Evolutionary conservation across 2,329 filamentous ascomycete species (phyloP).

Genomic region (Celoporthe dispersa): DNA sequence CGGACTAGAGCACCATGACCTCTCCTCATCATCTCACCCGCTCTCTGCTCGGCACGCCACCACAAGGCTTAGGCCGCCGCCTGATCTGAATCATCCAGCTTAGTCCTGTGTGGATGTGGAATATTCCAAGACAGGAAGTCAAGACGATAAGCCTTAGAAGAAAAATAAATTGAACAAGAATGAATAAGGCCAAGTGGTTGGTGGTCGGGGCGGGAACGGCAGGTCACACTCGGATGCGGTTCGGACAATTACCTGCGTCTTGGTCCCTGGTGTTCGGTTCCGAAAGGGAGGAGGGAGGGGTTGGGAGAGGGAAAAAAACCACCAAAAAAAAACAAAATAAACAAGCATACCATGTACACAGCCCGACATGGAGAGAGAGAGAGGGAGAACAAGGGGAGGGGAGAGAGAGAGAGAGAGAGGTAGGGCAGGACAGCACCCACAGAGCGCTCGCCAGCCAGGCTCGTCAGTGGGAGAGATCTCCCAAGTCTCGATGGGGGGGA

Average conservation of each 20-base stretch:
- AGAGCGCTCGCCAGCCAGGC: no score
- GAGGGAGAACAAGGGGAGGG: not conserved
- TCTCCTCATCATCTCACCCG: no score
- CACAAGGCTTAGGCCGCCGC: not conserved
- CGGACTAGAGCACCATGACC: no score
- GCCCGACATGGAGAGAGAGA: no score
- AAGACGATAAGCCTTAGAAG: not conserved
- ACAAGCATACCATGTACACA: not conserved
- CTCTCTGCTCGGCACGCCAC: not conserved
- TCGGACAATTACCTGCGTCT: conserved; percentile 8
- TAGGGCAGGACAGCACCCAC: no score
- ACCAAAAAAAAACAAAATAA: not conserved
- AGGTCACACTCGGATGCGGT: conserved; percentile 3
- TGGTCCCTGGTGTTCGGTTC: conserved; percentile 3
- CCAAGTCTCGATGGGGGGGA: no score
- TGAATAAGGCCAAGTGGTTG: not conserved
- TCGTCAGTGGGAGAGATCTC: no score
- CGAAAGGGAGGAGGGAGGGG: not conserved
- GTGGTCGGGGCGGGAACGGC: not conserved
- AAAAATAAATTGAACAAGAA: not conserved
- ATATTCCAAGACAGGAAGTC: not conserved
- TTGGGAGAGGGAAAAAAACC: not conserved
- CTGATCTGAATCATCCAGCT: not conserved
- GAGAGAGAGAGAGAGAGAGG: no score
- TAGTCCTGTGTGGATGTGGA: not conserved